phyloP scores from a whole-genome alignment of 345 rosid genomes.

The Corchorus olitorius region DNA sequence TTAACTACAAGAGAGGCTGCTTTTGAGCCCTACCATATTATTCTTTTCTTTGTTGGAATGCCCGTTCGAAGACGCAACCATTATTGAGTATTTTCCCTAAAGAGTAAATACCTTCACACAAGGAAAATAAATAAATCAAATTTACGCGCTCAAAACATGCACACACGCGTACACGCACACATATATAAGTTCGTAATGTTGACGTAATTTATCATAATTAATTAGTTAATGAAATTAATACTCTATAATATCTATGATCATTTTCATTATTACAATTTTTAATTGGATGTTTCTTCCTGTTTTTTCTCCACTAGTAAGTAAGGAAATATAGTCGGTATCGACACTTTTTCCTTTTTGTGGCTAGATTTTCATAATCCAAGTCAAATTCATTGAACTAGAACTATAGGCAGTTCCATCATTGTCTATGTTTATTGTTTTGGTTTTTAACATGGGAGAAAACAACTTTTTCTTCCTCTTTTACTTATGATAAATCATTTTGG shows the following conservation, averaged over 20 bases:
- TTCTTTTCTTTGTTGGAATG: slow-evolving; percentile 6
- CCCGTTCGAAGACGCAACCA: slow-evolving; percentile 33
- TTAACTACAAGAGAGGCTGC: slow-evolving; percentile 25
- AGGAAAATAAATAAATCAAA: not conserved
- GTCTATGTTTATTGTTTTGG: not conserved
- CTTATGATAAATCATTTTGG: not conserved
- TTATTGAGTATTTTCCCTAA: slow-evolving; percentile 12
- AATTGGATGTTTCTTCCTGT: not conserved
- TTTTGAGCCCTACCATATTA: slow-evolving; percentile 9
- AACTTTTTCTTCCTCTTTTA: not conserved
- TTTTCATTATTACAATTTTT: not conserved
- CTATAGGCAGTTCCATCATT: slow-evolving; percentile 8
- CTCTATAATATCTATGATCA: not conserved
- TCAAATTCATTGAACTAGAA: slow-evolving; percentile 30
- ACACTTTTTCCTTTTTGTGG: not conserved
- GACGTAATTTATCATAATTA: not conserved
- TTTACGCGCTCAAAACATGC: not conserved
- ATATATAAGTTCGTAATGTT: not conserved
- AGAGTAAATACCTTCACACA: not conserved
- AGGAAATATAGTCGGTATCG: not conserved
- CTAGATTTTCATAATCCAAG: not conserved
- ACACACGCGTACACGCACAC: not conserved
- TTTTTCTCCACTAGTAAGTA: not conserved
- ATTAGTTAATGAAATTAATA: not conserved
- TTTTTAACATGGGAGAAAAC: not conserved